A percentile compares a stretch with the other conserved stretches of the same genome.
Evolutionary conservation across 163 green algal species (phyloP).

Genomic region (Chlorella variabilis): DNA sequence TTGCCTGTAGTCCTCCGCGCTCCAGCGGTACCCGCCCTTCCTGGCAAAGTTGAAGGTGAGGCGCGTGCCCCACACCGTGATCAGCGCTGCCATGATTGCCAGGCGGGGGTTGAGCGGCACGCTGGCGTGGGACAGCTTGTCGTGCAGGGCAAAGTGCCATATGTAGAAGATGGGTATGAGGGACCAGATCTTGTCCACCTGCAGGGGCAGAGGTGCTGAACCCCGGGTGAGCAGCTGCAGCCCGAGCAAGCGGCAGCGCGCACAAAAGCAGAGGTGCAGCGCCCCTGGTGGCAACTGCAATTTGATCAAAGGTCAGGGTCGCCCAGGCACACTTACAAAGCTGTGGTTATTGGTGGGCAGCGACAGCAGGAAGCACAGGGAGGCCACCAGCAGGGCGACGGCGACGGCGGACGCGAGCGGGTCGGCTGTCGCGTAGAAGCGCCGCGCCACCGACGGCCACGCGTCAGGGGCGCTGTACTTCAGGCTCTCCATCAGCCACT

Average conservation of each 20-base stretch:
- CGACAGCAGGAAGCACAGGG: constrained; percentile 1
- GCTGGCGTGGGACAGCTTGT: background rate
- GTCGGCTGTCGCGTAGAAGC: constrained; percentile 16
- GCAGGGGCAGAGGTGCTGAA: background rate
- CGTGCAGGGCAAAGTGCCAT: constrained; percentile 39
- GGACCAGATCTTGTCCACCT: constrained; percentile 63
- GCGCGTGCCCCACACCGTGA: constrained; percentile 48
- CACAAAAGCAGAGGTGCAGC: too few relatives aligned
- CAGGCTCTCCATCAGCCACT: background rate
- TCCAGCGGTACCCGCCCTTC: constrained; percentile 57
- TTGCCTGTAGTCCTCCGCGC: constrained; percentile 60
- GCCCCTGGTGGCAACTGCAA: too few relatives aligned
- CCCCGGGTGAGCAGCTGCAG: too few relatives aligned
- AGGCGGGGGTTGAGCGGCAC: constrained; percentile 32
- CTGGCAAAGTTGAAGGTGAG: constrained; percentile 65
- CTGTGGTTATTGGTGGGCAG: constrained; percentile 38
- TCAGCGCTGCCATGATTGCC: constrained; percentile 35
- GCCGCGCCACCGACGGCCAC: background rate
- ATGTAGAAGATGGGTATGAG: constrained; percentile 53
- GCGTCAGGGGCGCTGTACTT: background rate
- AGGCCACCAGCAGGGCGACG: background rate
- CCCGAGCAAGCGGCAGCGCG: too few relatives aligned
- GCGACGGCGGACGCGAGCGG: constrained; percentile 7
- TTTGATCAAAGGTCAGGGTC: too few relatives aligned
- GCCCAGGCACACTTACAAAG: constrained; percentile 3